phyloP scores from a whole-genome alignment of 306 rosid species.

The Malus domestica region DNA sequence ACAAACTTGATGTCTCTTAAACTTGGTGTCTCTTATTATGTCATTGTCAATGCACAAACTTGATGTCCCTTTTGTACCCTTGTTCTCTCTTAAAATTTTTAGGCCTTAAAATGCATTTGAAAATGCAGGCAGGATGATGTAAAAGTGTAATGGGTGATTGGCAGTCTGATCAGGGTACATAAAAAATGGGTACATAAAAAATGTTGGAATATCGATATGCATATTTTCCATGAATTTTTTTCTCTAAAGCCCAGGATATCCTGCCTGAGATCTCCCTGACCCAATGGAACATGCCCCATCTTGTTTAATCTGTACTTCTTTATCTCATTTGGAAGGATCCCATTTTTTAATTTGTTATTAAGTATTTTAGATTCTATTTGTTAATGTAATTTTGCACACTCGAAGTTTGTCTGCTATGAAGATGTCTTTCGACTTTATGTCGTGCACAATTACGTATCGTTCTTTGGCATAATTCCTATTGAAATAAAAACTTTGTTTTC shows the following conservation, averaged over 20 bases:
- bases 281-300: constrained; percentile 65
- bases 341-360: constrained; percentile 4
- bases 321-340: constrained; percentile 70
- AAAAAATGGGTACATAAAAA: constrained; percentile 22
- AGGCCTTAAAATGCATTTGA: constrained; percentile 5
- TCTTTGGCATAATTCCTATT: constrained; percentile 22
- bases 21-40: too few species aligned
- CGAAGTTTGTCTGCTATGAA: constrained; percentile 56
- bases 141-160: constrained; percentile 29
- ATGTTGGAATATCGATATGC: constrained; percentile 44
- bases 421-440: constrained; percentile 68
- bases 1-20: too few species aligned
- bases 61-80: neutral
- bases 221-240: constrained; percentile 22
- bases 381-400: constrained; percentile 31
- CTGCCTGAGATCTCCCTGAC: constrained; percentile 64
- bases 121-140: constrained; percentile 24
- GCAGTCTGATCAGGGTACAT: constrained; percentile 24
- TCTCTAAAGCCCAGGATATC: constrained; percentile 34
- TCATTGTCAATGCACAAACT: too few species aligned
- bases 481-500: constrained; percentile 22
- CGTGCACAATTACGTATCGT: constrained; percentile 50
- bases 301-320: constrained; percentile 48
- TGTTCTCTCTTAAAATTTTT: neutral
- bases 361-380: constrained; percentile 17